Evolutionary conservation across 495 filamentous ascomycete species (phyloP).

Genomic region (Aspergillus nidulans): DNA sequence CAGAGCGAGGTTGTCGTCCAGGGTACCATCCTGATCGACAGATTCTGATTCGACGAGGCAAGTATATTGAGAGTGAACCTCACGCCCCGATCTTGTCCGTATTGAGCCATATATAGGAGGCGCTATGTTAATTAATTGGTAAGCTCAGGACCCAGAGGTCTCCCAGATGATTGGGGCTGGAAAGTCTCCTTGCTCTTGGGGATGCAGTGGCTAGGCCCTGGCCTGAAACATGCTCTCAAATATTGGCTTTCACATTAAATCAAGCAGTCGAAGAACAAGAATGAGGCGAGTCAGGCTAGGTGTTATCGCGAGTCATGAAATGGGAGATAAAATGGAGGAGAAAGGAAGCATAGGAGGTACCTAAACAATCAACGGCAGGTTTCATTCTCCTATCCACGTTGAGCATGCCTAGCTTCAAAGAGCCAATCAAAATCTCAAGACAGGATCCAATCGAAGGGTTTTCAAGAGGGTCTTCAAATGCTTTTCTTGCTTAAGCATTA

Average conservation of each 20-base stretch:
- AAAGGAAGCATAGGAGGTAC: not conserved
- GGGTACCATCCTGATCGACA: too few species aligned
- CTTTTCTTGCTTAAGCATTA: not conserved
- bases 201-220: not conserved
- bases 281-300: not conserved
- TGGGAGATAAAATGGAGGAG: not conserved
- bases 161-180: not conserved
- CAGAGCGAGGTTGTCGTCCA: not conserved
- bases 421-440: not conserved
- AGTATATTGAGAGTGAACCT: not conserved
- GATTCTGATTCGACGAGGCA: not conserved
- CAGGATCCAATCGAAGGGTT: not conserved
- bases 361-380: not conserved
- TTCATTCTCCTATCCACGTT: not conserved
- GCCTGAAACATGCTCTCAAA: not conserved
- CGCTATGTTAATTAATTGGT: not conserved
- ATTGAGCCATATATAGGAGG: not conserved
- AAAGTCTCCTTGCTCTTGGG: not conserved
- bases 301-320: not conserved
- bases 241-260: not conserved
- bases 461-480: not conserved
- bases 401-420: not conserved
- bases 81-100: not conserved
- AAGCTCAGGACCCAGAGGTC: not conserved
- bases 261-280: not conserved